A percentile compares a stretch with the other conserved stretches of the same genome.
Conservation (phyloP, 2,329 filamentous ascomycete genomes). For the Xylogone sp. region DNA sequence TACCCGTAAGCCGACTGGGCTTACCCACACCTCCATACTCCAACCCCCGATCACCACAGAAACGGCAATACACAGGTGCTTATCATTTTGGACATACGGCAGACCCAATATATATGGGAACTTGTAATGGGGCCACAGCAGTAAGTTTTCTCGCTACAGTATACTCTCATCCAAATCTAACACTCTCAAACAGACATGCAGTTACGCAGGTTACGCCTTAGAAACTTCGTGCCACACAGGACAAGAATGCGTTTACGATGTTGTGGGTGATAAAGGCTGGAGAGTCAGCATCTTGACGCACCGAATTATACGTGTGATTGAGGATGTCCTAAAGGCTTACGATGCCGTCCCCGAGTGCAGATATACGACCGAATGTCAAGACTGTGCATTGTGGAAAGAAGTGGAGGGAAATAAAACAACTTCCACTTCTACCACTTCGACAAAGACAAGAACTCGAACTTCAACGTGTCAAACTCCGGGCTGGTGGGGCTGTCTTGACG, state of each 20-base stretch:
- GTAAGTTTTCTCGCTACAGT: not conserved
- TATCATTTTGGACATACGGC: conserved; percentile 95
- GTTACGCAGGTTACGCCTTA: conserved; percentile 84
- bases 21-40: conserved; percentile 80
- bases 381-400: conserved; percentile 92
- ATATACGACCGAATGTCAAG: conserved; percentile 74
- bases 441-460: conserved; percentile 67
- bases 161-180: not conserved
- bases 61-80: conserved; percentile 67
- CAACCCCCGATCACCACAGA: conserved; percentile 41
- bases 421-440: conserved; percentile 52
- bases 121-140: conserved; percentile 77
- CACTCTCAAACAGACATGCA: not conserved
- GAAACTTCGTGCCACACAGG: conserved; percentile 92
- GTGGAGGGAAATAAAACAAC: conserved; percentile 60
- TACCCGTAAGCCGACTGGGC: conserved; percentile 79
- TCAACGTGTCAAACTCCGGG: conserved; percentile 87
- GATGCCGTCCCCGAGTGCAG: conserved; percentile 75
- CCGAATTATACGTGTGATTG: conserved; percentile 83
- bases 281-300: conserved; percentile 88
- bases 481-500: conserved; percentile 61
- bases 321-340: conserved; percentile 81
- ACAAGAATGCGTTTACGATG: conserved; percentile 85
- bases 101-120: conserved; percentile 91
- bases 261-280: conserved; percentile 88